A percentile compares a stretch with the other conserved stretches of the same genome.
phyloP scores from a whole-genome alignment of 805 yeast species.

The Candida multigemmis region DNA sequence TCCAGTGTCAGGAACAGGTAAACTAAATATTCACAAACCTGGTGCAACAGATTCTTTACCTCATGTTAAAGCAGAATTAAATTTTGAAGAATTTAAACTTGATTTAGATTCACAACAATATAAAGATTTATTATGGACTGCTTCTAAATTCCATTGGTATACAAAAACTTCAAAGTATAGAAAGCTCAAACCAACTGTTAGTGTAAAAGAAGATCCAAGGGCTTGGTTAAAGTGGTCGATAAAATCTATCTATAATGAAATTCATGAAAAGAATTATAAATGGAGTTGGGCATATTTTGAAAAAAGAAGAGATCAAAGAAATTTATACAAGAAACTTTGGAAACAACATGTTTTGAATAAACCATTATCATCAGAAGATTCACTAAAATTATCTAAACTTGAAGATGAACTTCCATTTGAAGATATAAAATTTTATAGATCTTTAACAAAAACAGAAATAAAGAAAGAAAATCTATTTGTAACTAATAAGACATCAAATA shows the following conservation, averaged over 20 bases:
- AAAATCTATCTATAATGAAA: constrained; percentile 63
- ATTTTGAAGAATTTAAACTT: constrained; percentile 84
- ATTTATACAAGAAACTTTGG: constrained; percentile 60
- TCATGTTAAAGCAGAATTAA: constrained; percentile 63
- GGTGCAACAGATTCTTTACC: constrained; percentile 65
- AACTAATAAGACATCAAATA: constrained; percentile 3
- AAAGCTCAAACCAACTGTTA: constrained; percentile 53
- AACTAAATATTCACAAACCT: constrained; percentile 66
- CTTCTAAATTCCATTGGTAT: constrained; percentile 74
- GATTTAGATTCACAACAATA: constrained; percentile 82
- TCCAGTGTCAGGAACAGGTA: constrained; percentile 88
- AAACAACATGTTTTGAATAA: constrained; percentile 40
- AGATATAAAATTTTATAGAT: constrained; percentile 78
- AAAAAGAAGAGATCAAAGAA: constrained; percentile 64
- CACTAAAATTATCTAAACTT: constrained; percentile 35
- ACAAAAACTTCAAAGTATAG: constrained; percentile 69
- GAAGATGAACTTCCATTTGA: constrained; percentile 61
- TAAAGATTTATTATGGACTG: constrained; percentile 68
- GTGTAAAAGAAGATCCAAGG: constrained; percentile 52
- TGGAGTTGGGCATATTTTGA: constrained; percentile 88
- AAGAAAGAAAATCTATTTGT: constrained; percentile 39
- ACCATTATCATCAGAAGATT: constrained; percentile 16
- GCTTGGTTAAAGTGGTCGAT: constrained; percentile 84
- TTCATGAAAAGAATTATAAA: constrained; percentile 68
- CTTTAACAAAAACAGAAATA: constrained; percentile 62